Evolutionary conservation across 257 asterid genomes (phyloP).

Genomic region (Knoxia roxburghii): DNA sequence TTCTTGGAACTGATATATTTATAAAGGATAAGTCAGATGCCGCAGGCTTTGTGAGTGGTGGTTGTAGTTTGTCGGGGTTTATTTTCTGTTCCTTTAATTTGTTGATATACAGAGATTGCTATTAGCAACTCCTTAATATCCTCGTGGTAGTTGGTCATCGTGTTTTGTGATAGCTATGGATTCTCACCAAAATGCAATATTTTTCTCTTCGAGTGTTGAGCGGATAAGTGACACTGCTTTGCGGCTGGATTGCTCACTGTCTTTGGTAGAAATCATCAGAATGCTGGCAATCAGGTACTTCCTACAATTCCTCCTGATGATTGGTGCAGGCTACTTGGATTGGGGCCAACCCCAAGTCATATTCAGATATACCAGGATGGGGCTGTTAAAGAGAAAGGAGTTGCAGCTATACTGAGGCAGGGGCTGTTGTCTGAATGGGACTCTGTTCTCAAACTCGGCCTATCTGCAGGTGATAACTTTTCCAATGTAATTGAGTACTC

Average conservation of each 20-base stretch:
- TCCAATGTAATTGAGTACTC: constrained; percentile 48
- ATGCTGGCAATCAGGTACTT: constrained; percentile 25
- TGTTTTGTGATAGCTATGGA: constrained; percentile 24
- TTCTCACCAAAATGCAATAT: constrained; percentile 32
- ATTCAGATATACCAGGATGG: constrained; percentile 36
- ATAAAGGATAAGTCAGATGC: constrained; percentile 76
- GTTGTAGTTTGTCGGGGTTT: constrained; percentile 37
- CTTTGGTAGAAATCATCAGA: constrained; percentile 33
- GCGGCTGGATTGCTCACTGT: constrained; percentile 50
- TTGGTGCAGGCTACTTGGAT: constrained; percentile 77
- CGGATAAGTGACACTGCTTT: constrained; percentile 58
- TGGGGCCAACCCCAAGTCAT: constrained; percentile 81
- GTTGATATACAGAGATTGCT: constrained; percentile 26
- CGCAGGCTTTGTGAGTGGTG: constrained; percentile 88
- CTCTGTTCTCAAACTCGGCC: constrained; percentile 66
- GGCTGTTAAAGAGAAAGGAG: constrained; percentile 36
- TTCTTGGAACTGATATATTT: constrained; percentile 5
- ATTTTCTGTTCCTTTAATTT: constrained; percentile 34
- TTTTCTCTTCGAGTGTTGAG: constrained; percentile 37
- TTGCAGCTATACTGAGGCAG: constrained; percentile 21
- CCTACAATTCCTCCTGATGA: constrained; percentile 52
- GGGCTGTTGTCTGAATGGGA: constrained; percentile 41
- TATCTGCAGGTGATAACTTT: constrained; percentile 49
- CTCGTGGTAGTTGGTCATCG: constrained; percentile 16
- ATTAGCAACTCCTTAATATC: constrained; percentile 25